Evolutionary conservation across 169 alveolate species (phyloP), one percentile per base, ranked within the genome.

Genomic region (Cryptosporidium sp.): DNA sequence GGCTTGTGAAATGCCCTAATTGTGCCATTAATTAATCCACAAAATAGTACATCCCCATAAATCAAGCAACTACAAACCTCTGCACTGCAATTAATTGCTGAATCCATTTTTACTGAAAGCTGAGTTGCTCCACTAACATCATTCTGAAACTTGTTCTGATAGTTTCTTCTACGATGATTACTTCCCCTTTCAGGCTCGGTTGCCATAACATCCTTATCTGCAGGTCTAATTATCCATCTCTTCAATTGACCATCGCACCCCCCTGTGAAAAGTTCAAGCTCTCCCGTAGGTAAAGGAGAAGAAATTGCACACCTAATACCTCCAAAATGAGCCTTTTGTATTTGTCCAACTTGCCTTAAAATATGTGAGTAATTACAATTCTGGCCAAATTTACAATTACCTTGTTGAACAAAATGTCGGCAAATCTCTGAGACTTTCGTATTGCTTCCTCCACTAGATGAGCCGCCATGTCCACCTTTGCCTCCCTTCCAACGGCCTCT

Each of bases 401-500:
- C 89, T 65, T 80, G 89, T 65, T 62, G 89, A 14, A 80, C 89
- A 62, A 80, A 80, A 48, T 80, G 89, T 18, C 89, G 23, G 62
- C 89, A 80, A 62, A 80, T 65, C 42, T 80, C 89, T 8, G 68
- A 80, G 16, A 80, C 89, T 26, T 80, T 80, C 42, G 75, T 44
- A 80, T 65, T 80, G 33, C 72, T 65, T 26, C 71, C 70, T 62
- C 80, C 68, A 9, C 21, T 52, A 0, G 89, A 80, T 33, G 89
- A 80, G 37, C 70, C 70, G 70, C 68, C 65, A 61, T 62, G 61
- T 35, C 56, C 70, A 3, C 67, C 48, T n/a, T 80, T 80, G 39
- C 86, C 86, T 21, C 89, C 89, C 65, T 60, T 80, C 89, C 89
- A 80, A 60, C 89, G 89, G 65, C 89, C 89, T 42, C 80, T 80